Percentiles rank a stretch among this genome's conserved stretches.
These are phyloP conservation scores for Aspergillus coremiiformis DNA, from an alignment of 495 filamentous ascomycete genomes.

Conservation along the genomic window DNA sequence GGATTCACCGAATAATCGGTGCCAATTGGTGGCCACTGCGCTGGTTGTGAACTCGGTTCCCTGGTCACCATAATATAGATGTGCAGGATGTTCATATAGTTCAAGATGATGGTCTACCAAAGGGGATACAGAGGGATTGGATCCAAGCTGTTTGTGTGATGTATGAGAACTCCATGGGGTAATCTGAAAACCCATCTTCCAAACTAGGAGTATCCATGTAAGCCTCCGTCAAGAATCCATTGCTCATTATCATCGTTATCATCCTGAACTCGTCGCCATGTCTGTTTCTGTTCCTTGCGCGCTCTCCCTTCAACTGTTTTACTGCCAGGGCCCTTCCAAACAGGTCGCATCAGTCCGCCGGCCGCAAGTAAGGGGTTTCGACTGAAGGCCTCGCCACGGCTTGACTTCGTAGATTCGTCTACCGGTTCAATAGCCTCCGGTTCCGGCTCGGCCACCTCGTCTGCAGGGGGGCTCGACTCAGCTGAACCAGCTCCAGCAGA, in stretches of 20 bases:
- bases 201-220: constrained; percentile 44
- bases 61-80: neutral
- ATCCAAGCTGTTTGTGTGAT: neutral
- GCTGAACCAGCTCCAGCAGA: constrained; percentile 18
- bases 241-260: constrained; percentile 83
- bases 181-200: neutral
- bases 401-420: constrained; percentile 9
- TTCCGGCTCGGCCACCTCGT: constrained; percentile 32
- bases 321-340: constrained; percentile 55
- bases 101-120: no score
- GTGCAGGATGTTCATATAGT: neutral
- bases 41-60: no score
- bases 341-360: constrained; percentile 69
- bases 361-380: constrained; percentile 68
- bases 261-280: constrained; percentile 88
- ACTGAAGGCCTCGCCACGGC: constrained; percentile 60
- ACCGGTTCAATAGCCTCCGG: constrained; percentile 20
- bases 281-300: constrained; percentile 41
- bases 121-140: no score
- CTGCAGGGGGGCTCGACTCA: constrained; percentile 20
- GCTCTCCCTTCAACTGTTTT: constrained; percentile 30
- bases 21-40: no score
- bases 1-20: no score
- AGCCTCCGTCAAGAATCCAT: constrained; percentile 83
- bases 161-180: neutral